Percentiles rank a stretch among this genome's conserved stretches.
Conservation (phyloP, 2,329 filamentous ascomycete genomes). For the Thelonectria blattea region DNA sequence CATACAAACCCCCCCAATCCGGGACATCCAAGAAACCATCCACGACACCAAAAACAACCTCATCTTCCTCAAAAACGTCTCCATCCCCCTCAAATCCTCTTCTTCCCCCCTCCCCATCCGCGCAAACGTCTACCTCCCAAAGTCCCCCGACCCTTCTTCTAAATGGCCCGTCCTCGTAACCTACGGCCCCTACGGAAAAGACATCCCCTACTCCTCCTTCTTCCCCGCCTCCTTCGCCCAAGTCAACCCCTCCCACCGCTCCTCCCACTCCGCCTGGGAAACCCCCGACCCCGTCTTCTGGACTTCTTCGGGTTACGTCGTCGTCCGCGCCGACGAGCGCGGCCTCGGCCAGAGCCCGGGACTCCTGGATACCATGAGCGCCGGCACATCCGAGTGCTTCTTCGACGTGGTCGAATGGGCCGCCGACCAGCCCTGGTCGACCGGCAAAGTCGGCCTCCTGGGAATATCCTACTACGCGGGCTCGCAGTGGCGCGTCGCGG, state of each 20-base stretch:
- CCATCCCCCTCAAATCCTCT: slow-evolving; percentile 16
- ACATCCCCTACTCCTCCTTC: slow-evolving; percentile 18
- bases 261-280: slow-evolving; percentile 63
- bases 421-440: slow-evolving; percentile 52
- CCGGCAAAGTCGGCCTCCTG: slow-evolving; percentile 54
- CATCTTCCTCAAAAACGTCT: slow-evolving; percentile 21
- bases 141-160: slow-evolving; percentile 16
- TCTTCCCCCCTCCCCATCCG: slow-evolving; percentile 12
- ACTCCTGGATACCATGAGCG: slow-evolving; percentile 56
- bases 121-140: slow-evolving; percentile 43
- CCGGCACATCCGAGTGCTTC: slow-evolving; percentile 54
- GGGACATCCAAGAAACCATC: slow-evolving; percentile 14
- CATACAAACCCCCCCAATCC: slow-evolving; percentile 16
- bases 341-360: slow-evolving; percentile 56
- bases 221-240: slow-evolving; percentile 48
- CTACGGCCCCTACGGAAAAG: slow-evolving; percentile 20
- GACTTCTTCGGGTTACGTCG: slow-evolving; percentile 59
- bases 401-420: slow-evolving; percentile 58
- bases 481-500: slow-evolving; percentile 56
- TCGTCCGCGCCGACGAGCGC: slow-evolving; percentile 60
- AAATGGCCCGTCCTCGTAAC: slow-evolving; percentile 19
- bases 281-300: slow-evolving; percentile 64
- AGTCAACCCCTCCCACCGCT: slow-evolving; percentile 60
- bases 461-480: slow-evolving; percentile 57
- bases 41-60: slow-evolving; percentile 17